Base-by-base conservation (phyloP, 2,329 filamentous ascomycete genomes). In the Xylaria sp. region DNA sequence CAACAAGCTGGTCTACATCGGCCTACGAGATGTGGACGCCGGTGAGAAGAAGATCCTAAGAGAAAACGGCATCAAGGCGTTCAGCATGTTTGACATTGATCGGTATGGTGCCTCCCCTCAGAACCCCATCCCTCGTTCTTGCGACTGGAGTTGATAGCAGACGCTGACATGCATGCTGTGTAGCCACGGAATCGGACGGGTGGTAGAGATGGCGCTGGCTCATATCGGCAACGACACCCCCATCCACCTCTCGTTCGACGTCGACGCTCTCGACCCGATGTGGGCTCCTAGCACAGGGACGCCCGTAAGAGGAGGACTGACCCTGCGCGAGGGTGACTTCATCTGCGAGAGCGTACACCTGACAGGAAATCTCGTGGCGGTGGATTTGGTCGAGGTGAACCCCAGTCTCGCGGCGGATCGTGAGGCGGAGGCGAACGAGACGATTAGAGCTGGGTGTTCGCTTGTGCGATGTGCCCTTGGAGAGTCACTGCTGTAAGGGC, bases 51-150 rank as follows among this genome's bases (percentile, higher is more conserved):
- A 88, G 80, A 91, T 97, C 63, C 81, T 99, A 66, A 85, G 89
- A 60, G 92, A 98, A 68, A 83, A 98, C 73, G 89, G 90, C 41
- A 95, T 99, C 81, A 94, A 92, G 82, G 94, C 94, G 3, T 99
- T 98, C 74, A 94, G 90, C 80, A 99, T 99, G 95, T 95, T 97
- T 75, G 95, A 99, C 75, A 90, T 99, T 76, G 95, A 99, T 78
- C 85, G 87, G 90, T 92, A 81, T 71, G 84, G 21, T n/a, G n/a
- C 35, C 8, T 31, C 17, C 21, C 46, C 25, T 13, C 37, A 51
- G 49, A n/a, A n/a, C 43, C 27, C 13, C 33, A 31, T 33, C 23
- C 5, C 10, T 38, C 17, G 7, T 35, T 17, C 3, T 7, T 38
- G 11, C 15, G 9, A 35, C 6, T 19, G 13, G n/a, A 10, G 37